Percentiles rank a stretch among this genome's conserved stretches.
These are phyloP conservation scores for Pseudocercospora eumusae DNA, from an alignment of 2,329 filamentous ascomycete species.

Conservation along the genomic window DNA sequence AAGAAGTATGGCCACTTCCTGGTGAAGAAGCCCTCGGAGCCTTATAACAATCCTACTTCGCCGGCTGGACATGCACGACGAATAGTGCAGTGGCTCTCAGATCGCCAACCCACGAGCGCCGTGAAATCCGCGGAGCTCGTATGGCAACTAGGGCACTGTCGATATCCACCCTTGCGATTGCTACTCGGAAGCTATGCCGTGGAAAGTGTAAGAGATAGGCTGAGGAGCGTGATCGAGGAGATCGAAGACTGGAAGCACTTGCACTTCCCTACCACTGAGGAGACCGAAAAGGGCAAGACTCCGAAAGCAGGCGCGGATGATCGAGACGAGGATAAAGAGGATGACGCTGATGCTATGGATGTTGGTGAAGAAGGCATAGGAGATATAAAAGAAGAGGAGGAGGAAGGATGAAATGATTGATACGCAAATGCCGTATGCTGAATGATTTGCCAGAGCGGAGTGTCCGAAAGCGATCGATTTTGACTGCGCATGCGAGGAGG, in stretches of 20 bases:
- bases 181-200: conserved; percentile 93
- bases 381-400: conserved; percentile 27
- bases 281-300: conserved; percentile 33
- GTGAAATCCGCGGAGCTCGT: conserved; percentile 91
- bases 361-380: conserved; percentile 24
- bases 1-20: conserved; percentile 90
- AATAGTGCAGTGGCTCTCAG: conserved; percentile 92
- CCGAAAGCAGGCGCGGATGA: conserved; percentile 29
- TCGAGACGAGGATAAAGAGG: conserved; percentile 24
- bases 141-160: conserved; percentile 91
- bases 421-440: background rate
- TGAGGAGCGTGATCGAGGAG: conserved; percentile 90
- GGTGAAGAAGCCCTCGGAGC: conserved; percentile 79
- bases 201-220: conserved; percentile 86
- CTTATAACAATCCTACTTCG: conserved; percentile 74
- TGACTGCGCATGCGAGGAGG: background rate
- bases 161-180: conserved; percentile 83
- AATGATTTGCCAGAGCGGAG: background rate
- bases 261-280: conserved; percentile 39
- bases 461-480: background rate
- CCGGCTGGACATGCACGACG: conserved; percentile 86
- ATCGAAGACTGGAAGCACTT: conserved; percentile 47
- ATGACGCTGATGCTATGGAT: conserved; percentile 32
- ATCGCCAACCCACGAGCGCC: conserved; percentile 87
- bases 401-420: conserved; percentile 16